Base-by-base conservation (phyloP, 805 yeast species). In the Saccharomyces mikatae region DNA sequence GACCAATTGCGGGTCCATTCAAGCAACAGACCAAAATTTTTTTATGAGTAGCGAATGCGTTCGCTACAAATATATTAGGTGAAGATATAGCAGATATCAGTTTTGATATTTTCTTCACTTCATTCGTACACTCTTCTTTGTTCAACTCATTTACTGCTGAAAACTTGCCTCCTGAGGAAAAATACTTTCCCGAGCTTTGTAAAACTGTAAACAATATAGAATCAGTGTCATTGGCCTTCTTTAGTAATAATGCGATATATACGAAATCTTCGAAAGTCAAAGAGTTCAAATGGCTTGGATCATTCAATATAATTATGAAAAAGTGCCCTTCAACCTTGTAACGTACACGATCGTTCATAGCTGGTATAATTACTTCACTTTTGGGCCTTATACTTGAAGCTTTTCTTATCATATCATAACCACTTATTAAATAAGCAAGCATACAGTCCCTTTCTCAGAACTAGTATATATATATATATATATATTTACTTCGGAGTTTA, bases 1-100 rank as follows among this genome's bases (percentile, higher is more conserved):
- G 76, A 0, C 97, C 97, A 57, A 89, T 78, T 5, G 83, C 95
- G 0, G 97, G 96, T 0, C 97, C 97, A 65, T 89, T 89, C 53
- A 89, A 74, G 2, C 89, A 90, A 51, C 81, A 80, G 17, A 83
- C 82, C 41, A 89, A 73, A 3, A 87, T 76, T 65, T 89, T 89
- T 5, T 76, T 71, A 70, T 89, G 96, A 59, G 80, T 78, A 59
- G 80, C 79, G 66, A 87, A 81, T 26, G 83, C 75, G 58, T 83
- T 79, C 5, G 91, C 82, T 53, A 89, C 70, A 63, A 77, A 81
- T 22, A 83, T 76, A 67, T 89, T 89, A 61, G 88, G 80, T 1
- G 87, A 77, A 9, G 80, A 79, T 59, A 85, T 82, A 56, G 71
- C 71, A 49, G 76, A 71, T 49, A 80, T 67, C 80, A 84, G 78